Percentiles rank a stretch among this genome's conserved stretches.
Evolutionary conservation across 495 filamentous ascomycete genomes (phyloP).

Genomic region (Penicillium paxilli): DNA sequence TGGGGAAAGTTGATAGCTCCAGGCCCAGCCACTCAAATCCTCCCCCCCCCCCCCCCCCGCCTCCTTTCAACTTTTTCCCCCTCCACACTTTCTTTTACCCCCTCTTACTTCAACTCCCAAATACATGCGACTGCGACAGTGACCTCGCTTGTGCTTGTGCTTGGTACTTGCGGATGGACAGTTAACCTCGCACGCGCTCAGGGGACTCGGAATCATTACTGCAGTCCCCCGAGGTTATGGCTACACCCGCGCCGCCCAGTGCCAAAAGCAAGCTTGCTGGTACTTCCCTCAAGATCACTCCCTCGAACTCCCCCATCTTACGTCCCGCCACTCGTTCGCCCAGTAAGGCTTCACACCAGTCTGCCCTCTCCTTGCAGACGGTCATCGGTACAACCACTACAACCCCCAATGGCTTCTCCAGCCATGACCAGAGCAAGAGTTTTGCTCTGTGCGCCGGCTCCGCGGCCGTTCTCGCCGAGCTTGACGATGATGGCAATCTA

Average conservation of each 20-base stretch:
- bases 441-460: constrained; percentile 93
- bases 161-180: constrained; percentile 12
- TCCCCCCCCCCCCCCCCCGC: background rate
- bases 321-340: constrained; percentile 63
- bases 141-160: no score
- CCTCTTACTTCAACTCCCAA: background rate
- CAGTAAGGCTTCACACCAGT: constrained; percentile 51
- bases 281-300: constrained; percentile 67
- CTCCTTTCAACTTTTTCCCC: constrained; percentile 2
- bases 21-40: background rate
- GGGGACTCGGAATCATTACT: constrained; percentile 27
- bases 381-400: constrained; percentile 87
- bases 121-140: constrained; percentile 10
- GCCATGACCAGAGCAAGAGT: constrained; percentile 62
- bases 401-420: constrained; percentile 85
- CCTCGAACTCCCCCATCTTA: constrained; percentile 73
- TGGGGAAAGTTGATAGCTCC: background rate
- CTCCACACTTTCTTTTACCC: background rate
- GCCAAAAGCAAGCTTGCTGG: constrained; percentile 39
- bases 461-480: constrained; percentile 83
- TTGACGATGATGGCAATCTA: constrained; percentile 69
- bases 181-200: constrained; percentile 19
- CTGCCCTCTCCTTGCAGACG: constrained; percentile 68
- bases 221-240: constrained; percentile 32
- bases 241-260: constrained; percentile 33